Evolutionary conservation across 2,329 filamentous ascomycete genomes (phyloP), one percentile per base, ranked within the genome.

Genomic region (Penicillium vulpinum): DNA sequence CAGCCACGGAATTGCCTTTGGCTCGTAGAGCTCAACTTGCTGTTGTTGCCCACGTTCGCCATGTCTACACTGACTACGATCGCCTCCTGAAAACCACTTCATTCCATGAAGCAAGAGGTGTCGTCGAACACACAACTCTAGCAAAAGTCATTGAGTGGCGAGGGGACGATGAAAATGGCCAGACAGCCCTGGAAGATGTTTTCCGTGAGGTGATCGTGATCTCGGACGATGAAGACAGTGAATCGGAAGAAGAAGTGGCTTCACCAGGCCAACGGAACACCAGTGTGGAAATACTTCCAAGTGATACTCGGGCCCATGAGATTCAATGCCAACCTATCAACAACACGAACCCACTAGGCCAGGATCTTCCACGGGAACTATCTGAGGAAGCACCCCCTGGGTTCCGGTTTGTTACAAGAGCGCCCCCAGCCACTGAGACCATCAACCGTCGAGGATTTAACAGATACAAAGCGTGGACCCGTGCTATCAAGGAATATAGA

Each of bases 171-270:
- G 81, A 83, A 59, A 79, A 70, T 73, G 80, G 68, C 67, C 75
- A 75, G 49, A 75, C 76, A 41, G 82, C 83, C 51, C 74, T 86
- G 22, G 84, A 87, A 66, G 84, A 87, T 62, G 82, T 85, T 29
- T 83, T 87, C 51, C 81, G 83, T 48, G 85, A 88, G 70, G 82
- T 86, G 56, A 86, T 88, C 63, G 81, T 87, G 51, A 82, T 87
- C 54, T 84, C 85, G 51, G 83, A 86, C 65, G 83, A 85, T 62
- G 83, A 86, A 51, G 81, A 84, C 41, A 75, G 75, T 50, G 75
- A 78, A 41, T 70, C 70, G 26, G 76, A 77, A 53, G 71, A 77
- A 49, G 75, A 73, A 48, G 62, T 66, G 31, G 60, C 62, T 28
- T 61, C 58, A 45, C 49, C 66, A 43, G 58, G 49, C 49, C 67